phyloP scores from a whole-genome alignment of 768 basidiomycete species.

The Boletus sensibilis region DNA sequence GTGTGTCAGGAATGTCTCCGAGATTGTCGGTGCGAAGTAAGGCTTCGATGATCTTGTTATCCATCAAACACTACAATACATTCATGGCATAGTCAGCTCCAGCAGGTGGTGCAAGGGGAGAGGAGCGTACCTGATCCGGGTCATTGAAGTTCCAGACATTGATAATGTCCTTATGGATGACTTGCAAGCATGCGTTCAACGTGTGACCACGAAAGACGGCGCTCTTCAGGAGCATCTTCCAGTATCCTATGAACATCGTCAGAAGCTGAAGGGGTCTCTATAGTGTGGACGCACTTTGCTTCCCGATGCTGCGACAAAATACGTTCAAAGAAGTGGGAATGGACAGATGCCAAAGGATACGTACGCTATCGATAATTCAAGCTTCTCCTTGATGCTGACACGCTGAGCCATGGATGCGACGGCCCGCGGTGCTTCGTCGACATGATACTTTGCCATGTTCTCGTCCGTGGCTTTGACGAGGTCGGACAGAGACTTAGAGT shows the following conservation, averaged over 20 bases:
- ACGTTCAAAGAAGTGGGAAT: neutral
- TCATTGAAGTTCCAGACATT: constrained; percentile 15
- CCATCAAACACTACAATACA: constrained; percentile 7
- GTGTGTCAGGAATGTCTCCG: neutral
- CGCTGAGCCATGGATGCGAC: constrained; percentile 17
- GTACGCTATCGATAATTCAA: constrained; percentile 14
- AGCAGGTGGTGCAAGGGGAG: neutral
- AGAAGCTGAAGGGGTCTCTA: neutral
- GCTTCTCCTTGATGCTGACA: constrained; percentile 15
- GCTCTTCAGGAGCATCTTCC: constrained; percentile 8
- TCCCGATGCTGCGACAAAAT: constrained; percentile 4
- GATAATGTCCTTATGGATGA: constrained; percentile 11
- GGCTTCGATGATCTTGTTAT: neutral
- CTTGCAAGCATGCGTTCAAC: constrained; percentile 9
- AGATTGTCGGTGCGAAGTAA: constrained; percentile 7
- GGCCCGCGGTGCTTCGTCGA: constrained; percentile 9
- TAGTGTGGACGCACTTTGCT: constrained; percentile 5
- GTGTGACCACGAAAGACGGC: constrained; percentile 7
- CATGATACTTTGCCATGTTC: constrained; percentile 4
- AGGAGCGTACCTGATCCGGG: constrained; percentile 6
- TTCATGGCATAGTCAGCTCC: neutral
- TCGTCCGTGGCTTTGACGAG: constrained; percentile 3
- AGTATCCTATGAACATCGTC: constrained; percentile 6
- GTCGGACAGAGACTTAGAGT: neutral
- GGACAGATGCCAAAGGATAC: neutral